Evolutionary conservation across 176 grass and related monocot genomes (phyloP).

Genomic region (Paspalum notatum): DNA sequence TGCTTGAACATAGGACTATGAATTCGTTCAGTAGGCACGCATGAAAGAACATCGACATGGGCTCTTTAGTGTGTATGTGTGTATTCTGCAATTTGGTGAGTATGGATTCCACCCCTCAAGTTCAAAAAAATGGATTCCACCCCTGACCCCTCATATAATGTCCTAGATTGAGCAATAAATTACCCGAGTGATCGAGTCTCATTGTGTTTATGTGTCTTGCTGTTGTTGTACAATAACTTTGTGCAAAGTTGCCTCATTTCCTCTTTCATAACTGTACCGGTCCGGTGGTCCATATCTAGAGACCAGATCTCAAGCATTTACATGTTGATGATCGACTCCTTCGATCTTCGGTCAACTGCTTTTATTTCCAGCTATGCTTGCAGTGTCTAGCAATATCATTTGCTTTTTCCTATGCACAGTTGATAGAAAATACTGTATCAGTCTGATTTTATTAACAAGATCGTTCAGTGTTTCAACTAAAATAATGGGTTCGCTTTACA

Average conservation of each 20-base stretch:
- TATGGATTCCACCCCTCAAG: neutral
- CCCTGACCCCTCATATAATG: neutral
- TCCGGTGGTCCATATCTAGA: neutral
- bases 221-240: neutral
- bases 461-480: conserved; percentile 5
- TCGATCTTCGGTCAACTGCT: neutral
- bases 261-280: neutral
- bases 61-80: neutral
- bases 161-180: neutral
- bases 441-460: conserved; percentile 2
- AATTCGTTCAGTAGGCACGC: neutral
- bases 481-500: conserved; percentile 16
- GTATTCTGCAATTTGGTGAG: conserved; percentile 20
- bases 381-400: neutral
- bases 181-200: neutral
- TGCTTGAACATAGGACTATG: neutral
- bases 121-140: neutral
- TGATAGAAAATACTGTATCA: neutral
- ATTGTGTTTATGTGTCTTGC: neutral
- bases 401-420: conserved; percentile 4
- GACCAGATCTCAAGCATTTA: neutral
- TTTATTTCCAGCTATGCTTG: conserved; percentile 2
- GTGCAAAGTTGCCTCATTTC: neutral
- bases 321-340: neutral
- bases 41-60: neutral